Conservation (phyloP, 192 early-diverging fungal species). For the Podila clonocystis region DNA sequence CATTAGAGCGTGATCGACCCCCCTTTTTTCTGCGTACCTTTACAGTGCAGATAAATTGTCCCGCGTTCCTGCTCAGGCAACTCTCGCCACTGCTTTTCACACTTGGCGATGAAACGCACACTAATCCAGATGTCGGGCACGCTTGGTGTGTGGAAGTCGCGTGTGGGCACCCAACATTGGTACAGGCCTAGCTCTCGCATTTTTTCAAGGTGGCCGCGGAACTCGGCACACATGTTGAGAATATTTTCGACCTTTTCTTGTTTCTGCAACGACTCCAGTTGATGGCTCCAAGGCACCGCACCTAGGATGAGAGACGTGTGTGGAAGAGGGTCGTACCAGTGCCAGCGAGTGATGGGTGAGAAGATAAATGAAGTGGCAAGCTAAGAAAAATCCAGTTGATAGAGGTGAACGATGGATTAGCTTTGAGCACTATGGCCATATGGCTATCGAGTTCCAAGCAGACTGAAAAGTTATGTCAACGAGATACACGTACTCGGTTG, state of each 20-base stretch:
- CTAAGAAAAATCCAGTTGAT: not conserved
- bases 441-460: not conserved
- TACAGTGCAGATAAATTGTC: constrained; percentile 55
- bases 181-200: constrained; percentile 49
- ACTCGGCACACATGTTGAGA: constrained; percentile 63
- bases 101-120: constrained; percentile 29
- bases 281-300: constrained; percentile 26
- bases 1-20: not conserved
- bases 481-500: constrained; percentile 2
- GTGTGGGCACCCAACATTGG: constrained; percentile 54
- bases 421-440: not conserved
- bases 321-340: constrained; percentile 34
- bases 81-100: not conserved
- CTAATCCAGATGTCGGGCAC: constrained; percentile 45
- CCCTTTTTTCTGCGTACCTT: constrained; percentile 34
- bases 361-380: constrained; percentile 32
- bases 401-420: not conserved
- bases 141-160: constrained; percentile 55
- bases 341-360: constrained; percentile 32
- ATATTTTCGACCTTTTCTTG: constrained; percentile 24
- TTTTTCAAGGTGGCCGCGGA: constrained; percentile 46
- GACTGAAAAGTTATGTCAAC: too few species aligned
- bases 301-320: constrained; percentile 27
- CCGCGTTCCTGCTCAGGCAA: not conserved
- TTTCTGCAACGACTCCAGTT: constrained; percentile 7